Conservation (phyloP, 2,329 filamentous ascomycete genomes). For the Trichoderma citrinoviride region DNA sequence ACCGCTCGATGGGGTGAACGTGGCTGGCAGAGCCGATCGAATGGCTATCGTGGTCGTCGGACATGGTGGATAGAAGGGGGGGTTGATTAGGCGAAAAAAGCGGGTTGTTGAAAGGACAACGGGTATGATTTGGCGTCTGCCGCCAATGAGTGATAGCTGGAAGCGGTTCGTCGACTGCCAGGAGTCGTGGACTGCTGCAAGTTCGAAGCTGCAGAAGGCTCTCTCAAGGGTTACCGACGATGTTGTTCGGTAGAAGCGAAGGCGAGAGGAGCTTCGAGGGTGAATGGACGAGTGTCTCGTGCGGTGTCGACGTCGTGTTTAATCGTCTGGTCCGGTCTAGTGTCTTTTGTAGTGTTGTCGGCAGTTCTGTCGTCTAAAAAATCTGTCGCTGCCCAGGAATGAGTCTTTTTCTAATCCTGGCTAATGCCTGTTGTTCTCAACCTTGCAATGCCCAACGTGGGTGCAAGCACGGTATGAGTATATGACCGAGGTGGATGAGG, state of each 20-base stretch:
- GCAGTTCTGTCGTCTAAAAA: neutral
- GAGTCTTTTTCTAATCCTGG: constrained; percentile 4
- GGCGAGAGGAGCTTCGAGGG: neutral
- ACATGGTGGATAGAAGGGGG: constrained; percentile 21
- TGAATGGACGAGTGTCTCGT: neutral
- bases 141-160: no score
- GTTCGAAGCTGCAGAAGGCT: no score
- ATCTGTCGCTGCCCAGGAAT: neutral
- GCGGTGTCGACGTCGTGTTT: neutral
- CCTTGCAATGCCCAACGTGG: neutral
- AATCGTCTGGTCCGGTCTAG: neutral
- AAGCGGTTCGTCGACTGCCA: no score
- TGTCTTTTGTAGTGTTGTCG: neutral
- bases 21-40: constrained; percentile 29
- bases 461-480: neutral
- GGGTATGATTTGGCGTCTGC: no score
- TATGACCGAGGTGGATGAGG: neutral
- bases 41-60: constrained; percentile 28
- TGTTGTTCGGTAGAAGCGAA: no score
- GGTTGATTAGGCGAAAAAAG: neutral
- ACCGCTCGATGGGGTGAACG: constrained; percentile 38
- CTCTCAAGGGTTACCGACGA: no score
- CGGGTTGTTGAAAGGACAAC: neutral
- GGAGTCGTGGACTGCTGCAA: no score
- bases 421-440: neutral